phyloP scores from a whole-genome alignment of 306 rosid genomes.

The Dryas octopetala region DNA sequence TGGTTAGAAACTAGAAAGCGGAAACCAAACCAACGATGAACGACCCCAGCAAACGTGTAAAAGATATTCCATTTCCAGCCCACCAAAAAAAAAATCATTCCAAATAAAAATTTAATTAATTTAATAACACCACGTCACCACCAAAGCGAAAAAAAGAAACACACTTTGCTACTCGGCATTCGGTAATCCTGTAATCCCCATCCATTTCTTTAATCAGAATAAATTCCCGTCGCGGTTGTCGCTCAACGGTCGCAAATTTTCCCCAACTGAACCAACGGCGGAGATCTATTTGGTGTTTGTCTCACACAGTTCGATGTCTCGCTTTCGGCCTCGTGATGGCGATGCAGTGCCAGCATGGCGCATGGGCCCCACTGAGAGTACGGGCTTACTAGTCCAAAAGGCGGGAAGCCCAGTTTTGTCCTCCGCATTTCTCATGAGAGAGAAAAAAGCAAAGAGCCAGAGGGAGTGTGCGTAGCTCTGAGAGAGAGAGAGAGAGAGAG shows the following conservation, averaged over 20 bases:
- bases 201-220: conserved; percentile 15
- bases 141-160: background rate
- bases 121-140: background rate
- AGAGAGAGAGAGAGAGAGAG: background rate
- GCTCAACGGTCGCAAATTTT: conserved; percentile 24
- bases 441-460: background rate
- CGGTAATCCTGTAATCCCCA: background rate
- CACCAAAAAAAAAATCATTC: background rate
- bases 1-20: background rate
- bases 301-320: conserved; percentile 62
- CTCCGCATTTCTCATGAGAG: background rate
- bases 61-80: conserved; percentile 12
- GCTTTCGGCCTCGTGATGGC: conserved; percentile 53
- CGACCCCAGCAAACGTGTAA: conserved; percentile 1
- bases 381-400: conserved; percentile 43
- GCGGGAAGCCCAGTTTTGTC: conserved; percentile 89
- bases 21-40: background rate
- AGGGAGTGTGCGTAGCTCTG: background rate
- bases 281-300: background rate
- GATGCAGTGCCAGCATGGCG: conserved; percentile 35
- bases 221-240: conserved; percentile 41
- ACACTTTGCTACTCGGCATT: conserved; percentile 21
- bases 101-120: background rate
- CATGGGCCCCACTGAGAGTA: conserved; percentile 54
- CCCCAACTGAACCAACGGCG: background rate